phyloP scores from a whole-genome alignment of 225 moss, liverwort and hornwort genomes.

The Physcomitrium patens region DNA sequence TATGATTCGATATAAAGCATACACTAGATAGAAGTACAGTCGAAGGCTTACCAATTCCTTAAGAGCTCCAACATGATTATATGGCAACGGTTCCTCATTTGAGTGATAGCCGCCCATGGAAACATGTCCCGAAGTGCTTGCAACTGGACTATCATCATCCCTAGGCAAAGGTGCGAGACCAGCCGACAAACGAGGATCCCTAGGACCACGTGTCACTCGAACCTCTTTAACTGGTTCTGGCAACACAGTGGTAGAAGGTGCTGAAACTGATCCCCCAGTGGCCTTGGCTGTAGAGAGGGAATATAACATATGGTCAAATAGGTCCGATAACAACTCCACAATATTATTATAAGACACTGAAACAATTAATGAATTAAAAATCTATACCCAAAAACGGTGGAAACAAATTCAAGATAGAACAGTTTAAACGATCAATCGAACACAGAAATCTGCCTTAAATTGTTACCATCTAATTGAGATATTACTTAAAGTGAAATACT shows the following conservation, averaged over 20 bases:
- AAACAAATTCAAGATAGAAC: too few relatives aligned
- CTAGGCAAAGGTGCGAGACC: slow-evolving; percentile 73
- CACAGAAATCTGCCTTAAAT: slow-evolving; percentile 5
- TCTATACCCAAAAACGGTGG: too few relatives aligned
- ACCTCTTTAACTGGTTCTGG: slow-evolving; percentile 74
- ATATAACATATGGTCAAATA: too few relatives aligned
- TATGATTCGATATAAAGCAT: neutral
- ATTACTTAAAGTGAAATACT: slow-evolving; percentile 24
- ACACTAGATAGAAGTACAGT: slow-evolving; percentile 2
- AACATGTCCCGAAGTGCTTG: slow-evolving; percentile 91
- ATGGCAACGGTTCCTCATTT: slow-evolving; percentile 49
- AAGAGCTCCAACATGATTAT: slow-evolving; percentile 80
- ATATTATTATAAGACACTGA: too few relatives aligned
- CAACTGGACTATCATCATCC: slow-evolving; percentile 78
- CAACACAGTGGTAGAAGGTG: slow-evolving; percentile 42
- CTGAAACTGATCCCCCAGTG: slow-evolving; percentile 33
- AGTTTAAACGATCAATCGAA: slow-evolving; percentile 3
- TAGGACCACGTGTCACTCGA: slow-evolving; percentile 60
- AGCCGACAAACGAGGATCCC: slow-evolving; percentile 85
- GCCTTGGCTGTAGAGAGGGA: slow-evolving; percentile 42
- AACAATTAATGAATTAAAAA: too few relatives aligned
- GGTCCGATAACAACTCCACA: too few relatives aligned
- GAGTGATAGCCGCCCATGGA: slow-evolving; percentile 50
- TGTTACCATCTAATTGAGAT: slow-evolving; percentile 5
- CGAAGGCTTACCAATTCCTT: slow-evolving; percentile 70